Base-by-base conservation (phyloP, 441 rosid species). In the Corymbia calophylla region DNA sequence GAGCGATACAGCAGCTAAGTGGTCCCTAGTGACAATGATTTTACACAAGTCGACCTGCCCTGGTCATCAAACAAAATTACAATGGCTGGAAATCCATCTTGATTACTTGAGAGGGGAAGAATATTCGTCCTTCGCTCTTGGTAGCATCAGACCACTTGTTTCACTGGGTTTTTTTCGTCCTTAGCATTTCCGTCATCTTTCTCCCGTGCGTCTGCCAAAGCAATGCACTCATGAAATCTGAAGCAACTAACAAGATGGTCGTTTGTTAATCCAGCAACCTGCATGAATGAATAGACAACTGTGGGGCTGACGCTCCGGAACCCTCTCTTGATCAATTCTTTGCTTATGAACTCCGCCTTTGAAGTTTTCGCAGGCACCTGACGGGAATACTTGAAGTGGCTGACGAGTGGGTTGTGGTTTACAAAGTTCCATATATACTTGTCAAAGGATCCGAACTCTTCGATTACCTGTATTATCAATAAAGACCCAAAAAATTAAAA, bases 401-500 rank as follows among this genome's bases (percentile, higher is more conserved):
- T 44, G 53, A 88, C 60, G 35, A 66, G 51, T 39, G 80, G 89
- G 66, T 88, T 87, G 39, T 81, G 56, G 90, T 91, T 91, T 64
- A 91, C 88, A 31, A 91, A 91, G 90, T 85, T 91, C 92, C 92
- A 91, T 27, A 91, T 81, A 80, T 91, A 91, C 87, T 89, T 91
- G 89, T 89, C n/a, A 48, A 90, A 90, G 53, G 91, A 90, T 48
- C 91, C 89, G 7, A 87, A 90, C 66, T 87, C 91, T 62, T 91
- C 89, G 29, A 81, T 87, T 25, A 89, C 87, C 92, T 91, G 92
- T 27, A 51, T 39, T 19, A 25, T 53, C 58, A 81, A 17, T 77
- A 21, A 44, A 77, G 51, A 44, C 44, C 51, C 84, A 44, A 44
- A 77, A 21, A 86, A 23, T 49, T 55, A 47, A 55, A 32, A 21